Evolutionary conservation across 169 alveolate genomes (phyloP).

Genomic region (Eimeria necatrix): DNA sequence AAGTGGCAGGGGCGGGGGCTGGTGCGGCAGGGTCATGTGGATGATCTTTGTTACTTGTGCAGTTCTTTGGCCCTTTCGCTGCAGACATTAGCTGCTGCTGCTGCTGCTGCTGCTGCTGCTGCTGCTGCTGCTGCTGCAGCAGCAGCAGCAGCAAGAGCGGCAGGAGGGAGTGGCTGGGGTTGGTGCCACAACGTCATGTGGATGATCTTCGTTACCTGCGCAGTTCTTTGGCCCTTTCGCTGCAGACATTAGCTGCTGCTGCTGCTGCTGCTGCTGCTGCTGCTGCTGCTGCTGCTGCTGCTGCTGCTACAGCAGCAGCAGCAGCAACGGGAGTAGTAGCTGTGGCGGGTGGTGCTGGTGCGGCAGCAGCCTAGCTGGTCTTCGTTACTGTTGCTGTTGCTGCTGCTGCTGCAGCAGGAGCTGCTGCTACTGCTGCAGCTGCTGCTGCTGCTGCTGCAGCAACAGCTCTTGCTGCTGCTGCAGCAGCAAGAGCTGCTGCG

Average conservation of each 20-base stretch:
- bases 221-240: conserved; percentile 87
- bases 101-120: neutral
- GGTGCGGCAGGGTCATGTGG: neutral
- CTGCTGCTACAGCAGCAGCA: conserved; percentile 28
- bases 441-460: too few relatives aligned
- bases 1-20: neutral
- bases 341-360: conserved; percentile 72
- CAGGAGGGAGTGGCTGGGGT: too few relatives aligned
- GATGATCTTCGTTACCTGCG: conserved; percentile 89
- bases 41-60: neutral
- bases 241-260: conserved; percentile 61
- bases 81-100: neutral
- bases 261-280: neutral
- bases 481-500: neutral
- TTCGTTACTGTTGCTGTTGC: conserved; percentile 77
- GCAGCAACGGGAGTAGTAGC: conserved; percentile 52
- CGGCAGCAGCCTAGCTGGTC: conserved; percentile 77
- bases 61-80: neutral
- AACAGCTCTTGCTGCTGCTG: too few relatives aligned
- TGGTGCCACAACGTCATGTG: conserved; percentile 91
- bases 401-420: conserved; percentile 67
- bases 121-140: neutral
- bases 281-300: conserved; percentile 10
- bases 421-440: neutral
- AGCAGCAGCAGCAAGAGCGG: too few relatives aligned